A percentile compares a stretch with the other conserved stretches of the same genome.
Conservation (phyloP, 768 basidiomycete species). For the Nevesoporus exiguus region DNA sequence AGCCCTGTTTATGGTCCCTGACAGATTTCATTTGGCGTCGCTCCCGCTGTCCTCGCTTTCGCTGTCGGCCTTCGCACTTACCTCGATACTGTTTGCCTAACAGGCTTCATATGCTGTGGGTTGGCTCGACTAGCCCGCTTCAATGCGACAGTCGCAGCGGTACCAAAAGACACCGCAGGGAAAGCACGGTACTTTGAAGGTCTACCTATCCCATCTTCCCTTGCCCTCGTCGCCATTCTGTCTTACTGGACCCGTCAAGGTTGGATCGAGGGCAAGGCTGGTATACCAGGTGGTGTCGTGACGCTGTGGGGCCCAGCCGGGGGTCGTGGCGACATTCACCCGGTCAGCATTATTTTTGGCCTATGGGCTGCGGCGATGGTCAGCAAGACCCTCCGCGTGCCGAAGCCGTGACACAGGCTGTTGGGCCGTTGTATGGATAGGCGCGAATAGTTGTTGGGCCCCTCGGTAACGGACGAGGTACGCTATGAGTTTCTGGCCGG, state of each 20-base stretch:
- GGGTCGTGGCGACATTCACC: conserved; percentile 82
- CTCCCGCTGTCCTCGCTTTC: conserved; percentile 91
- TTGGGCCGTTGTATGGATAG: background rate
- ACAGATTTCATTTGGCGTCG: conserved; percentile 97
- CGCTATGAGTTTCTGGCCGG: conserved; percentile 2
- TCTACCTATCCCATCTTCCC: conserved; percentile 90
- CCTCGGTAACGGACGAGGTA: conserved; percentile 2
- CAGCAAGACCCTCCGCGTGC: conserved; percentile 90
- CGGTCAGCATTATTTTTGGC: conserved; percentile 71
- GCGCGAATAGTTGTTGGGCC: background rate
- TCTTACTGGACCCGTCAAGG: conserved; percentile 81
- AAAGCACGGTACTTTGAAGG: conserved; percentile 97
- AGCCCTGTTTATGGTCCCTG: background rate
- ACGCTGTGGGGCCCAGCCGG: conserved; percentile 70
- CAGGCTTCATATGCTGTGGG: conserved; percentile 93
- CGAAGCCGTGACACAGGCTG: conserved; percentile 54
- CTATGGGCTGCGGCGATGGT: conserved; percentile 96
- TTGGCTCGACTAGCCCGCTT: conserved; percentile 96
- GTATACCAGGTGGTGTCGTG: conserved; percentile 71
- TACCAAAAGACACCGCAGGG: conserved; percentile 83
- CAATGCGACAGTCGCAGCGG: conserved; percentile 94
- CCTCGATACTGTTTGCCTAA: conserved; percentile 82
- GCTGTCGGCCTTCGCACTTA: conserved; percentile 87
- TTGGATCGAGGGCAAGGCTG: conserved; percentile 77
- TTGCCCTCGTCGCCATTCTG: conserved; percentile 74